Evolutionary conservation across 2,329 filamentous ascomycete genomes (phyloP), one percentile per base, ranked within the genome.

Genomic region (Elsinoe arachidis): DNA sequence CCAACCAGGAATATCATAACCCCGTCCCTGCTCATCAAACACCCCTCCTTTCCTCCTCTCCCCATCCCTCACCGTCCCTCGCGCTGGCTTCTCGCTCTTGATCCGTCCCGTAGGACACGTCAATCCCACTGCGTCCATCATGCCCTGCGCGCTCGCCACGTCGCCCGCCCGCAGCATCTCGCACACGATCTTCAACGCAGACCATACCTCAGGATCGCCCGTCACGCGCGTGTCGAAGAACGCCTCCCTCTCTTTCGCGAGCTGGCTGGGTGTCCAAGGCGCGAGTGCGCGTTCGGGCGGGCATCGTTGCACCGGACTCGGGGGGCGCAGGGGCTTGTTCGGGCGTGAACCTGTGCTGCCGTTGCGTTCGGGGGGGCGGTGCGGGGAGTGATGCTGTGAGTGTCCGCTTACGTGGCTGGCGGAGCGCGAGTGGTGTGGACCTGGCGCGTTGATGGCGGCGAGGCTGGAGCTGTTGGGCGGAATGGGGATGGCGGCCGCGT

Each of bases 151-250:
- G 47, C 73, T 71, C 34, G 66, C 68, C 37, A 76, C 63, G 30
- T 74, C 68, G 0, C 73, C 77, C 0, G 67, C 64, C 74, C 86
- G 86, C 60, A 96, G 69, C 5, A 88, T 74, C 60, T 87, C 80
- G 15, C 90, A 77, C 0, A 85, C 86, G 1, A 83, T 75, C 46
- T 80, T 79, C 12, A 96, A 71, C 0, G 88, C 85, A 63, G 82
- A 82, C 92, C 92, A 97, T 23, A 93, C 80, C 70, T 96, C 88
- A 3, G 79, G 66, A 3, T 83, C 79, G 1, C 90, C 90, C 0
- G 86, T 87, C 14, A 95, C 88, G 47, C 90, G 78, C 1, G 91
- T 96, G 60, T 96, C 90, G 71, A 95, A 97, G 76, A 95, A 96
- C 61, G 90, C 90, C 51, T 74, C 74, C 51, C 92, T 81, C 72